Evolutionary conservation across 371 early-diverging fungal species (phyloP).

Genomic region (Cokeromyces recurvatus): DNA sequence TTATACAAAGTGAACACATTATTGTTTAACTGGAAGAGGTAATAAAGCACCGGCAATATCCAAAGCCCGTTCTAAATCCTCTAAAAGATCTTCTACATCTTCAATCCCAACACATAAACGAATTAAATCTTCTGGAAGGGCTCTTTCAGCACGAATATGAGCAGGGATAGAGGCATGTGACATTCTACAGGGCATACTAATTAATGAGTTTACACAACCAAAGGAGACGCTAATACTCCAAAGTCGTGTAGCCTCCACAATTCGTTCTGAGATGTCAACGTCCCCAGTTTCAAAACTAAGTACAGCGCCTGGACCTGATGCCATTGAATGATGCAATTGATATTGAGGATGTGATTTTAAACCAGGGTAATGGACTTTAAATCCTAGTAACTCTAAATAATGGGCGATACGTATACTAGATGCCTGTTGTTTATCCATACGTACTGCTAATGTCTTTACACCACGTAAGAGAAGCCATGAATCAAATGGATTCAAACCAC

Average conservation of each 20-base stretch:
- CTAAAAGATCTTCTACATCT: slow-evolving; percentile 86
- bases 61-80: slow-evolving; percentile 82
- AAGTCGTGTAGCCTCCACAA: slow-evolving; percentile 80
- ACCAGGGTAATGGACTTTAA: slow-evolving; percentile 89
- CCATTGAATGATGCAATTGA: slow-evolving; percentile 72
- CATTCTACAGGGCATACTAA: slow-evolving; percentile 98
- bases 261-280: slow-evolving; percentile 70
- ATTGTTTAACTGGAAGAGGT: slow-evolving; percentile 7
- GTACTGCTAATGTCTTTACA: slow-evolving; percentile 82
- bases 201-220: slow-evolving; percentile 95
- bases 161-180: slow-evolving; percentile 96
- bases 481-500: slow-evolving; percentile 83
- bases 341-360: slow-evolving; percentile 83
- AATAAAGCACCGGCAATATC: slow-evolving; percentile 67
- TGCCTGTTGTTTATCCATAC: slow-evolving; percentile 82
- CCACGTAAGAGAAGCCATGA: slow-evolving; percentile 85
- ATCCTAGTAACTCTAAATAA: slow-evolving; percentile 71
- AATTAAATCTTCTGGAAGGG: slow-evolving; percentile 91
- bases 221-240: slow-evolving; percentile 94
- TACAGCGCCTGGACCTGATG: slow-evolving; percentile 91
- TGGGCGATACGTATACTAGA: slow-evolving; percentile 76
- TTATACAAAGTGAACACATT: too few relatives aligned
- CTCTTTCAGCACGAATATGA: slow-evolving; percentile 78
- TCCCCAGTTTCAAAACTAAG: slow-evolving; percentile 92
- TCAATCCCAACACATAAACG: slow-evolving; percentile 97